Base-by-base conservation (phyloP, 1,284 basidiomycete species). In the Tetrapyrgos nigripes region DNA sequence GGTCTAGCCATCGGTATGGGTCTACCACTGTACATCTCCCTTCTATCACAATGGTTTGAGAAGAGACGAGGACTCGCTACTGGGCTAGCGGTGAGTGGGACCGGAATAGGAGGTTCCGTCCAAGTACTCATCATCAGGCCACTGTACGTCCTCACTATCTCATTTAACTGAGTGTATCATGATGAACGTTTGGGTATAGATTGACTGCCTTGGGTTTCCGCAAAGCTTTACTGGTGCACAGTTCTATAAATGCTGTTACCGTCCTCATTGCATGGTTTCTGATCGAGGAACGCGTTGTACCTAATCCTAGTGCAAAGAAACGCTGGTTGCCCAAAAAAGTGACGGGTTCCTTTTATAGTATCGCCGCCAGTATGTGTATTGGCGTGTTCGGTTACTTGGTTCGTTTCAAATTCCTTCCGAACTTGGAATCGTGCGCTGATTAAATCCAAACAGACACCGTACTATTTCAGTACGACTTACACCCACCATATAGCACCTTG, bases 11-110 rank as follows among this genome's bases (percentile, higher is more conserved):
- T 61, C 11, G 68, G 68, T 0, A 64, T 69, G 4, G 57, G 64
- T 2, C 68, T 69, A 67, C 68, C 68, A 8, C 55, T 69, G 5
- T 69, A 68, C 51, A 66, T 68, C 59, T 64, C 68, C 2, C 56
- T 69, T 14, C 64, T 66, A 4, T 66, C 68, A 5, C 68, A 68
- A 31, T 69, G 68, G 68, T 69, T 69, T 44, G 55, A 60, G n/a
- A 60, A 59, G 40, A 54, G 35, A 26, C 63, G 68, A 24, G 68
- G 66, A 2, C 51, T 69, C n/a, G 66, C 68, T 23, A 67, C 68
- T 14, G 68, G 68, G 8, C 62, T 69, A 35, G 67, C 68, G 21
- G 64, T 69, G 26, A 57, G 61, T n/a, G 68, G 68, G 21, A 62
- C 66, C n/a, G 67, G 68, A 6, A 61, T 68, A 21, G 68, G 68